Conservation (phyloP, 2,329 filamentous ascomycete species). For the Ceratocystis smalleyi region DNA sequence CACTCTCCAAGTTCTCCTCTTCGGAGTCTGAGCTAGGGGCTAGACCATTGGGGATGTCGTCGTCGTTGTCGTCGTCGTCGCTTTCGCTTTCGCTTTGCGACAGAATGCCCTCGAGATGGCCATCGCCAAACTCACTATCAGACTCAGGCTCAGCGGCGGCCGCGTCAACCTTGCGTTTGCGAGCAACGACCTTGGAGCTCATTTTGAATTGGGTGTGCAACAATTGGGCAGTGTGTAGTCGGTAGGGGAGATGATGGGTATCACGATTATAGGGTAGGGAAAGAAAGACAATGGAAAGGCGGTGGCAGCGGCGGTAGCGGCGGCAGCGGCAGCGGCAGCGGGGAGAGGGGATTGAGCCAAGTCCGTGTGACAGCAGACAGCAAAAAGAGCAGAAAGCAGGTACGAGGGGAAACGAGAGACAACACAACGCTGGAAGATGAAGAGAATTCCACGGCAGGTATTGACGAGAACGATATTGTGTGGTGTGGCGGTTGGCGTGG, state of each 20-base stretch:
- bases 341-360: neutral
- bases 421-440: neutral
- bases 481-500: neutral
- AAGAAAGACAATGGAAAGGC: neutral
- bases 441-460: neutral
- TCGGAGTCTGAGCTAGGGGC: conserved; percentile 21
- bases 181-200: conserved; percentile 20
- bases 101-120: conserved; percentile 40
- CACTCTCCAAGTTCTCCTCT: conserved; percentile 32
- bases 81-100: conserved; percentile 43
- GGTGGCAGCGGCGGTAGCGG: no score
- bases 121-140: conserved; percentile 44
- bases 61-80: conserved; percentile 28
- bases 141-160: conserved; percentile 37
- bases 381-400: neutral
- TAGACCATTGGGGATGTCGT: conserved; percentile 27
- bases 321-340: neutral
- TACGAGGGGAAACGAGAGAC: neutral
- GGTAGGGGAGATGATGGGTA: conserved; percentile 9
- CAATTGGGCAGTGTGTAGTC: neutral
- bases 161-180: conserved; percentile 50
- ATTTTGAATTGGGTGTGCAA: neutral
- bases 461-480: neutral
- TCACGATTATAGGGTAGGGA: neutral
- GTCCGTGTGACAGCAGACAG: neutral